Conservation (phyloP, 139 green algal genomes). For the Closterium sp. region DNA sequence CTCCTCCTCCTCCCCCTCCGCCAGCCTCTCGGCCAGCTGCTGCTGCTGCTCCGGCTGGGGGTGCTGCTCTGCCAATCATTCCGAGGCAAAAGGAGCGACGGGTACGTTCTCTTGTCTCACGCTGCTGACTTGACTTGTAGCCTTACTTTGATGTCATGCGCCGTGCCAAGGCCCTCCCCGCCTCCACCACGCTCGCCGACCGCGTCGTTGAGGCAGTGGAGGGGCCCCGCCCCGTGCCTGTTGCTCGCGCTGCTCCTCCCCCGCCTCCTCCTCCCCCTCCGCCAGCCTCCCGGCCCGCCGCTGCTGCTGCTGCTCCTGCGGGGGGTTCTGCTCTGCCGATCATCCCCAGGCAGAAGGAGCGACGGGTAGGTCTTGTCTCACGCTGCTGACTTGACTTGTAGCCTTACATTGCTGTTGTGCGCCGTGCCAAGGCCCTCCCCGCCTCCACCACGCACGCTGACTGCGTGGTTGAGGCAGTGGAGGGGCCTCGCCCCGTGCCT, state of each 20-base stretch:
- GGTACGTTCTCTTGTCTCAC: conserved; percentile 6
- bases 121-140: no score
- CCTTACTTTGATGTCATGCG: conserved; percentile 54
- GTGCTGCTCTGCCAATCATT: not conserved
- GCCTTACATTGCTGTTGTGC: conserved; percentile 55
- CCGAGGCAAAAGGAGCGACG: conserved; percentile 39
- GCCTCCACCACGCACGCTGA: not conserved
- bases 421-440: not conserved
- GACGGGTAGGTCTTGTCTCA: conserved; percentile 22
- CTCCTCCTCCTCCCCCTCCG: conserved; percentile 41
- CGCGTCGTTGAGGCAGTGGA: not conserved
- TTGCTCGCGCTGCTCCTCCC: conserved; percentile 13
- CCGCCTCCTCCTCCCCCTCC: conserved; percentile 29
- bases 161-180: not conserved
- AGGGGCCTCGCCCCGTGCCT: not conserved
- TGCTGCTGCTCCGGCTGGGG: not conserved
- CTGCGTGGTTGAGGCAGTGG: not conserved
- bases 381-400: not conserved
- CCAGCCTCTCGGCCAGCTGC: conserved; percentile 8
- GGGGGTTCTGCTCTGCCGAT: not conserved
- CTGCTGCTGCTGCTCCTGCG: not conserved
- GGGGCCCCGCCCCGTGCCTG: not conserved
- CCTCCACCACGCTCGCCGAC: not conserved
- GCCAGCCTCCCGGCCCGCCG: not conserved
- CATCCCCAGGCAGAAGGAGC: conserved; percentile 31